Evolutionary conservation across 2,329 filamentous ascomycete genomes (phyloP), one percentile per base, ranked within the genome.

Genomic region (Diaporthe aspalathi): DNA sequence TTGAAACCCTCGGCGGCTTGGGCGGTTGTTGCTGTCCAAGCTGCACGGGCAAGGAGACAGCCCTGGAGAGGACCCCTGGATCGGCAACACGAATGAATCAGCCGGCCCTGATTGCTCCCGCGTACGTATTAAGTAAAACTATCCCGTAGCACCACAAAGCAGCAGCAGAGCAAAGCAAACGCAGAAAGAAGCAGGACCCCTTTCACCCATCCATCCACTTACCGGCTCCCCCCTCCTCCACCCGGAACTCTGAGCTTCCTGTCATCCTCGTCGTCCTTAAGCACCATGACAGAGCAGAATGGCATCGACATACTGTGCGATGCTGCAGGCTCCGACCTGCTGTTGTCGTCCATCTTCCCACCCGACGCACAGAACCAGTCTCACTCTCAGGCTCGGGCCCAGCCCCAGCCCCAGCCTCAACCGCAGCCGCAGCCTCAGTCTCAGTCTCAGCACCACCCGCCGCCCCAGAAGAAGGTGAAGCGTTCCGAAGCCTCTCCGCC

Each of bases 251-350:
- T 68, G 40, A n/a, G 38, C 29, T 57, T 68, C 45, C 43, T 49
- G 22, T 20, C 35, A 16, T 54, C 22, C 3, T 49, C n/a, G 27
- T 35, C n/a, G 35, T 6, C 53, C 53, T 50, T 22, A 35, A 38
- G 60, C 60, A 63, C 27, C 60, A 78, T 77, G 76, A 74, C 73
- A 22, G 75, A 76, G 71, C 76, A 76, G 53, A 77, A 75, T 71
- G 77, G 76, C 32, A 78, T 78, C 29, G 76, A 77, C 63, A 78
- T 78, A 29, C 71, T 78, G 40, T 78, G 77, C 65, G 76, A 78
- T 54, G 77, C 77, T 32, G 77, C 75, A n/a, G 74, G 75, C 35
- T 75, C 76, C 17, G 68, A 66, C 40, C 16, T 67, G 22, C 20
- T 70, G 50, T 27, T 56, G 40, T 54, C 68, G 20, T 40, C 49